Conservation (phyloP, 129 eudicot species). For the Centrapalus pauciflorus region DNA sequence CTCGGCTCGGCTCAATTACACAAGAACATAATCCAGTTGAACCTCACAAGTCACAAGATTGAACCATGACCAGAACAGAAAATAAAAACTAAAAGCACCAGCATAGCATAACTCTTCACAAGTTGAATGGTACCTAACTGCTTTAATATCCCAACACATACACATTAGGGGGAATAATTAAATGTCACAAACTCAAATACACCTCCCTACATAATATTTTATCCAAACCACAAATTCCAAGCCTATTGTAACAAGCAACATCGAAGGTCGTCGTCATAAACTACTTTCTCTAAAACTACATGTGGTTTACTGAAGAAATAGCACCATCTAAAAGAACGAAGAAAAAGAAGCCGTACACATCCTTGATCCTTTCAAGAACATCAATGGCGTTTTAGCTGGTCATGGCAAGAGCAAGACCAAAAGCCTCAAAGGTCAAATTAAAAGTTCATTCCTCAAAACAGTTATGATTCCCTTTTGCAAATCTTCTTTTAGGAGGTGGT, state of each 20-base stretch:
- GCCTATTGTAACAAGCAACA: constrained; percentile 7
- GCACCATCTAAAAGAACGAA: constrained; percentile 1
- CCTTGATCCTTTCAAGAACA: background rate
- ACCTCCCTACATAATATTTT: background rate
- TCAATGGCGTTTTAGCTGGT: too few species aligned
- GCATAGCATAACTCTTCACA: too few species aligned
- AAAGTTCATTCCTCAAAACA: background rate
- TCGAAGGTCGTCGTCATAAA: background rate
- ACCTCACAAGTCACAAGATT: too few species aligned
- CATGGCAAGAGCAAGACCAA: too few species aligned
- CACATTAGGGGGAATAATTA: too few species aligned
- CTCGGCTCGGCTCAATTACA: too few species aligned
- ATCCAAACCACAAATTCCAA: constrained; percentile 17
- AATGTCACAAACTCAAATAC: background rate
- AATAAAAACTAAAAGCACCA: too few species aligned
- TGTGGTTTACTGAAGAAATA: background rate
- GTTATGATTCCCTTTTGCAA: background rate
- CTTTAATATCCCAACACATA: background rate
- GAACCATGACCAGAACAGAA: background rate
- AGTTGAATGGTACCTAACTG: too few species aligned
- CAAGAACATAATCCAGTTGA: too few species aligned
- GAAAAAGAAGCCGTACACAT: too few species aligned
- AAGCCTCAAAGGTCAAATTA: constrained; percentile 9
- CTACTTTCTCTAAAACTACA: constrained; percentile 6
- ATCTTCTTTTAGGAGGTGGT: constrained; percentile 3